Conservation (phyloP, 768 basidiomycete species). For the Phylloporus sp. region DNA sequence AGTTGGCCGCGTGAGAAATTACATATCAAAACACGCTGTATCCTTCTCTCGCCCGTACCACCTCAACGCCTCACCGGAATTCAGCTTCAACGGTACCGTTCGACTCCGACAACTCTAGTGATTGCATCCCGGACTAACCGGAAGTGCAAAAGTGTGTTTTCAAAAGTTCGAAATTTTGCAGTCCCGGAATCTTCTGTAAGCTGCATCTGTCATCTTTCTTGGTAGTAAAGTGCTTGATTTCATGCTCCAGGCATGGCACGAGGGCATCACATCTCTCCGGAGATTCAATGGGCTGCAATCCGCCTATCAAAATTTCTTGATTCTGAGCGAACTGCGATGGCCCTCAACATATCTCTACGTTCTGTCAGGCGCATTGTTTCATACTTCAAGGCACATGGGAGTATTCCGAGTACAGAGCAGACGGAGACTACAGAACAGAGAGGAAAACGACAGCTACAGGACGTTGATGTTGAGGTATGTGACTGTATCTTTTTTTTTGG, state of each 20-base stretch:
- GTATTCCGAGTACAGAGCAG: neutral
- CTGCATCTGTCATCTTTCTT: neutral
- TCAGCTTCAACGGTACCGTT: neutral
- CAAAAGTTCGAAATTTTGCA: neutral
- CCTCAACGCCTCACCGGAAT: neutral
- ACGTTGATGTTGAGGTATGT: neutral
- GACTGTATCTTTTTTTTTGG: neutral
- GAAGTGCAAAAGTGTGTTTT: constrained; percentile 19
- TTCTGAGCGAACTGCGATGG: neutral
- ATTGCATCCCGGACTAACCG: neutral
- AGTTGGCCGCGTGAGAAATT: neutral
- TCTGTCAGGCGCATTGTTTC: neutral
- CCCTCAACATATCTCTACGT: neutral
- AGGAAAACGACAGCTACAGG: neutral
- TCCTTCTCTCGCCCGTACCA: neutral
- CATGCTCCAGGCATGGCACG: neutral
- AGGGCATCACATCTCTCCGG: neutral
- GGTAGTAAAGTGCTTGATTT: neutral
- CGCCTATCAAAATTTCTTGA: neutral
- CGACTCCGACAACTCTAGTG: neutral
- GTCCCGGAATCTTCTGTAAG: neutral
- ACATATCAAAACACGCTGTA: neutral
- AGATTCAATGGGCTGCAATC: neutral
- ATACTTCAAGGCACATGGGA: neutral
- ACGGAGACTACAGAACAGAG: neutral